Evolutionary conservation across 805 yeast genomes (phyloP).

Genomic region (Kregervanrija delftensis): DNA sequence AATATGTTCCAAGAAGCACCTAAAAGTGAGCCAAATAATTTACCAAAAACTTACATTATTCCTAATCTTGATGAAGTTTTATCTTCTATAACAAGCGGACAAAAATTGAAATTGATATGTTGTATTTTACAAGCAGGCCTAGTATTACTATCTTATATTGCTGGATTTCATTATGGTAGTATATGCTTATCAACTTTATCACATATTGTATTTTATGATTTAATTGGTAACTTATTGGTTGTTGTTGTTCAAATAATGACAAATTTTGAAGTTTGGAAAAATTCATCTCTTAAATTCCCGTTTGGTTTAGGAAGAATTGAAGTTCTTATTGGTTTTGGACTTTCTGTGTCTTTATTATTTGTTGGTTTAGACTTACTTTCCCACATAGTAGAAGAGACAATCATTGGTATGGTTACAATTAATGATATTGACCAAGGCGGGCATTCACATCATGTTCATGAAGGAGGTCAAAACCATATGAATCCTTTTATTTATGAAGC

Average conservation of each 20-base stretch:
- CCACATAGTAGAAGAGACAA: conserved; percentile 76
- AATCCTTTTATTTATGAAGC: conserved; percentile 25
- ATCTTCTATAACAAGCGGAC: conserved; percentile 51
- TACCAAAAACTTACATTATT: conserved; percentile 63
- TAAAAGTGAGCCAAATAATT: conserved; percentile 51
- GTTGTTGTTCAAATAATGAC: conserved; percentile 72
- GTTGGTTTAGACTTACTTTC: conserved; percentile 87
- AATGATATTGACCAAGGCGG: conserved; percentile 5
- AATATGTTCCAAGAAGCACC: conserved; percentile 93
- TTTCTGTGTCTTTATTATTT: conserved; percentile 77
- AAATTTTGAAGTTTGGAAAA: conserved; percentile 91
- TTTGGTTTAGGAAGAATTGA: conserved; percentile 92
- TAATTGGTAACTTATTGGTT: conserved; percentile 64
- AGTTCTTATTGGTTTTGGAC: conserved; percentile 80
- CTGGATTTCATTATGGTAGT: conserved; percentile 53
- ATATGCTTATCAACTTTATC: conserved; percentile 69
- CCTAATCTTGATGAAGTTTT: conserved; percentile 64
- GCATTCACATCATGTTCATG: conserved; percentile 22
- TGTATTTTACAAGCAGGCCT: conserved; percentile 48
- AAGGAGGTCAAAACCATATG: conserved; percentile 15
- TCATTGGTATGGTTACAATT: conserved; percentile 32
- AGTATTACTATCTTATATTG: conserved; percentile 49
- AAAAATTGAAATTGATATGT: conserved; percentile 53
- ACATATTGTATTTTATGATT: conserved; percentile 82
- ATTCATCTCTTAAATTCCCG: conserved; percentile 75